Base-by-base conservation (phyloP, 768 basidiomycete genomes). In the Phaffia australis region DNA sequence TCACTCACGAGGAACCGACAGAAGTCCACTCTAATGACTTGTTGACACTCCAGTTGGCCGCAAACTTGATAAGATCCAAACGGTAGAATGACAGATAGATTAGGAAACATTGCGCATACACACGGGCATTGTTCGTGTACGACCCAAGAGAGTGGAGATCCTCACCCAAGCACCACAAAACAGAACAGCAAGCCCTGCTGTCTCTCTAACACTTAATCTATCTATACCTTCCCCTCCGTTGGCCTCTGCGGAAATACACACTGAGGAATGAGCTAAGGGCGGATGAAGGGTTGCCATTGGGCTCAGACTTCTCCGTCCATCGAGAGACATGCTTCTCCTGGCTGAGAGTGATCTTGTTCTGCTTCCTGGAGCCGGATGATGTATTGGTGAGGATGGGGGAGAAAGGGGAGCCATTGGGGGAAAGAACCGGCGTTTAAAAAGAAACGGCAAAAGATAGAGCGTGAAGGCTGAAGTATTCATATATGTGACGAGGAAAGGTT, bases 21-120 rank as follows among this genome's bases (percentile, higher is more conserved):
- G 56, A 57, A 6, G 56, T 57, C 56, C 56, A 57, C 32, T 57
- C 56, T 7, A 57, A 80, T 23, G 87, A 81, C 0, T 85, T 86
- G 74, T 93, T 95, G 35, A 94, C 78, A 15, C 84, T 76, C 89
- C 92, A 98, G 73, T 98, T 98, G 16, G 94, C 94, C 48, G 85
- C 79, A 72, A 99, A 95, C 35, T 42, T 5, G 35, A 42, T 42
- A 4, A 42, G 35, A 42, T 42, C 35, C 35, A 11, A 11, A 42
- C 4, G 35, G 35, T 90, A 69, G 51, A 54, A 7, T 32, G 21
- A 25, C 29, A 60, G 14, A 48, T 9, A 27, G 1, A 48, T 52
- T 21, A 49, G 9, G 29, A 19, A 4, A 60, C 56, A 5, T 9
- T 1, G 3, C 21, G 49, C 47, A 23, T n/a, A 15, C 19, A 18